phyloP scores from a whole-genome alignment of 345 rosid species.

The Gossypium longicalyx region DNA sequence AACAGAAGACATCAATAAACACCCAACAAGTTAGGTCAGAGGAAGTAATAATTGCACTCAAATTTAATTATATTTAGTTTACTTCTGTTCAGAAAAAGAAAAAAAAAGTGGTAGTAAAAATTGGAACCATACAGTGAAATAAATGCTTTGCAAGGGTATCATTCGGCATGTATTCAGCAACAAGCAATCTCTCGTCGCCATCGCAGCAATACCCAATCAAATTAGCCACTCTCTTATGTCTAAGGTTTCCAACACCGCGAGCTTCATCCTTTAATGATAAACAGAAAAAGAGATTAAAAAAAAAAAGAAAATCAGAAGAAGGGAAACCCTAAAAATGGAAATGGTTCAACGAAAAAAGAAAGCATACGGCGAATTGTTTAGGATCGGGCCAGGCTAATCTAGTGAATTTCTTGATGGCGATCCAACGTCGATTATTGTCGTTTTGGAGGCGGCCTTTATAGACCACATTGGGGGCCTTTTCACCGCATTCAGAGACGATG shows the following conservation, averaged over 20 bases:
- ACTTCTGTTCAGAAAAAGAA: not conserved
- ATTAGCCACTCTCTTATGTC: conserved; percentile 69
- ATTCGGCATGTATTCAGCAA: conserved; percentile 85
- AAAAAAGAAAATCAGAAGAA: not conserved
- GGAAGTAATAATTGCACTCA: conserved; percentile 1
- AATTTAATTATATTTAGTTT: not conserved
- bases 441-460: conserved; percentile 62
- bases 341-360: not conserved
- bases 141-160: conserved; percentile 81
- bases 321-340: conserved; percentile 24
- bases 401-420: conserved; percentile 75
- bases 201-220: conserved; percentile 94
- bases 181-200: conserved; percentile 90
- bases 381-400: conserved; percentile 91
- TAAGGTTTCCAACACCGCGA: conserved; percentile 66
- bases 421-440: conserved; percentile 44
- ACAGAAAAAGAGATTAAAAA: not conserved
- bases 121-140: conserved; percentile 67
- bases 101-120: not conserved
- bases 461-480: conserved; percentile 73
- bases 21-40: not conserved
- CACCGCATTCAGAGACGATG: conserved; percentile 72
- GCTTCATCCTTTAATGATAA: conserved; percentile 61
- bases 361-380: conserved; percentile 68
- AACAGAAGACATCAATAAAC: not conserved